phyloP scores from a whole-genome alignment of 2,329 filamentous ascomycete genomes.

The Colletotrichum godetiae region DNA sequence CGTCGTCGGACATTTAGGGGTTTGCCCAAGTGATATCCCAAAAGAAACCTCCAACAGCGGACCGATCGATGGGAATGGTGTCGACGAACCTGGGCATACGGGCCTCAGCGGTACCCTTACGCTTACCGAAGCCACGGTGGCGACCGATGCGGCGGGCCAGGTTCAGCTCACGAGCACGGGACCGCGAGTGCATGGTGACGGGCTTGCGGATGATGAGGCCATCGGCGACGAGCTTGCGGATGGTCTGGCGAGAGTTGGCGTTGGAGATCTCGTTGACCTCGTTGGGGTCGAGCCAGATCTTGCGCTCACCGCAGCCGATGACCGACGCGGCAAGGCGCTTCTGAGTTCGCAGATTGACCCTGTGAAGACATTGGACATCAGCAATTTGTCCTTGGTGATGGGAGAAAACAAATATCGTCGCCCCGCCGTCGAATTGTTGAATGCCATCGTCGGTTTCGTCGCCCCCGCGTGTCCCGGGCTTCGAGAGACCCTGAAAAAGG shows the following conservation, averaged over 20 bases:
- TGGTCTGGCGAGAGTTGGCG: conserved; percentile 99
- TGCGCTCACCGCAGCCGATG: conserved; percentile 99
- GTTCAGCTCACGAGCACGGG: conserved; percentile 94
- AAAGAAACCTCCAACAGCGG: neutral
- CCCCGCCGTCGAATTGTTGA: neutral
- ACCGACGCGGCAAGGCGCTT: conserved; percentile 99
- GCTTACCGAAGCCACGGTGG: conserved; percentile 99
- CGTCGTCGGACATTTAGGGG: neutral
- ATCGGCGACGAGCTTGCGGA: conserved; percentile 99
- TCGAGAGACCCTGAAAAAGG: neutral
- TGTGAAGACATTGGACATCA: conserved; percentile 53
- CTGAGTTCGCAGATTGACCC: conserved; percentile 99
- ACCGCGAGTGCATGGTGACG: conserved; percentile 99
- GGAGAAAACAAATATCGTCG: neutral
- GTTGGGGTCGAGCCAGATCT: conserved; percentile 99
- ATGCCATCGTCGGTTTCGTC: conserved; percentile 11
- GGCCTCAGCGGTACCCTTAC: conserved; percentile 99
- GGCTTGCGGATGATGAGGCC: conserved; percentile 99
- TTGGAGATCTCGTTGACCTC: conserved; percentile 99
- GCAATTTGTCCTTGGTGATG: conserved; percentile 7
- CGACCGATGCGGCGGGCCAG: conserved; percentile 93
- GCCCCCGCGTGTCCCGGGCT: conserved; percentile 5
- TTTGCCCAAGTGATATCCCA: neutral
- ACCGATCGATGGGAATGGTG: conserved; percentile 2
- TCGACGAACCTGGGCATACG: conserved; percentile 93